Conservation (phyloP, 2,329 filamentous ascomycete species). For the Cytospora paraplurivora region DNA sequence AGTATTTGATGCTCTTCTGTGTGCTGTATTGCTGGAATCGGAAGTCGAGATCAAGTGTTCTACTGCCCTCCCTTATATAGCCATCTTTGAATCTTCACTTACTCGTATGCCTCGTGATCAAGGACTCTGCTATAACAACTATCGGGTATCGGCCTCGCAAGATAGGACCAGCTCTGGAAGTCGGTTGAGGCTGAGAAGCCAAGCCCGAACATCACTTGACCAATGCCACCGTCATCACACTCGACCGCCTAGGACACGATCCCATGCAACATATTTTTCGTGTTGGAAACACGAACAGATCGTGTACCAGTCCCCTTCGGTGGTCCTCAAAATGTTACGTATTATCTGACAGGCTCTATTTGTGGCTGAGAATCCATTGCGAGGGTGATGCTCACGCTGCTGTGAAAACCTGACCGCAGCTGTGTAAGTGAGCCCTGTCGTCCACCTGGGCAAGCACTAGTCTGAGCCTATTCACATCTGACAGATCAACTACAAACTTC, state of each 20-base stretch:
- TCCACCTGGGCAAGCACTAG: constrained; percentile 5
- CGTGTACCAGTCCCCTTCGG: constrained; percentile 1
- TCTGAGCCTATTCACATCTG: constrained; percentile 19
- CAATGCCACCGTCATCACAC: not conserved
- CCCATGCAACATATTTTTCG: not conserved
- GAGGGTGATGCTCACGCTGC: not conserved
- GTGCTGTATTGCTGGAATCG: not conserved
- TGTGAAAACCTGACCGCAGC: constrained; percentile 11
- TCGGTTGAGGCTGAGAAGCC: constrained; percentile 18
- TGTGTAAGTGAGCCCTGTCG: not conserved
- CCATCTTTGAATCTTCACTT: not conserved
- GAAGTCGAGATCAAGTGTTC: not conserved
- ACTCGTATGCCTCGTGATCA: not conserved
- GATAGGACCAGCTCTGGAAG: not conserved
- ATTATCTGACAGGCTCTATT: constrained; percentile 10
- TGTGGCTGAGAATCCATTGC: constrained; percentile 17
- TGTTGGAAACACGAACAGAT: not conserved
- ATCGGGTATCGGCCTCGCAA: not conserved
- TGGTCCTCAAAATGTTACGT: constrained; percentile 18
- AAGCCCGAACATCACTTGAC: constrained; percentile 7
- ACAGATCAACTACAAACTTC: not conserved
- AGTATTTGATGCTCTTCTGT: constrained; percentile 9
- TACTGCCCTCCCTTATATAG: constrained; percentile 19
- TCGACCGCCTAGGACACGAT: not conserved
- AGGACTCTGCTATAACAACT: not conserved